Evolutionary conservation across 306 rosid species (phyloP).

Genomic region (Castanospermum australe): DNA sequence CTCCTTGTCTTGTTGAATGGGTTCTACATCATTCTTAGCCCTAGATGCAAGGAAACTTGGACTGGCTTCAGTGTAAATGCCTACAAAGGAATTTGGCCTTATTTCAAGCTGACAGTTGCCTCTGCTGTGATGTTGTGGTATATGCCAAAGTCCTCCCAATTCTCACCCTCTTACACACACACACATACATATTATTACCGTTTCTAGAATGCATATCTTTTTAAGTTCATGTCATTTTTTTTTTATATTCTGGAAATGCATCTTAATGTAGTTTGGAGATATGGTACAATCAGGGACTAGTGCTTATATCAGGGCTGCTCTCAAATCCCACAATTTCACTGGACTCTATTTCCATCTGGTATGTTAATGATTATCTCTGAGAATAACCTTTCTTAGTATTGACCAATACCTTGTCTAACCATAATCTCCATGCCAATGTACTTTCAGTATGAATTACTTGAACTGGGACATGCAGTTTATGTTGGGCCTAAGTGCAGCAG

Average conservation of each 20-base stretch:
- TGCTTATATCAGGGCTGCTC: constrained; percentile 55
- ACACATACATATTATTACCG: not conserved
- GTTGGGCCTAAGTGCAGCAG: constrained; percentile 73
- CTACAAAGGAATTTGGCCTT: constrained; percentile 48
- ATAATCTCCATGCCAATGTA: not conserved
- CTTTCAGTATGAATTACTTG: constrained; percentile 68
- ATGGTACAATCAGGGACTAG: constrained; percentile 52
- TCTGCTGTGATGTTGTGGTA: constrained; percentile 76
- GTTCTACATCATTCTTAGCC: constrained; percentile 41
- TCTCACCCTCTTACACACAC: not conserved
- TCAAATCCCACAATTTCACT: constrained; percentile 61
- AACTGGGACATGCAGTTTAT: constrained; percentile 67
- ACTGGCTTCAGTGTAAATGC: constrained; percentile 43
- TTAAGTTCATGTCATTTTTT: no score
- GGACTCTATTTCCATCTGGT: constrained; percentile 59
- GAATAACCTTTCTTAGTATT: no score
- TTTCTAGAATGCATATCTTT: no score
- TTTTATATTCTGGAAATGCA: no score
- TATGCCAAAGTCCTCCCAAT: not conserved
- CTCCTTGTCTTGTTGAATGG: constrained; percentile 38
- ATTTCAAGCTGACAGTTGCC: constrained; percentile 45
- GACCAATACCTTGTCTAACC: constrained; percentile 10
- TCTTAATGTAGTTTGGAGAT: constrained; percentile 42
- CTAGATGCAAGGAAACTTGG: constrained; percentile 52
- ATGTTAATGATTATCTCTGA: constrained; percentile 4